Evolutionary conservation across 192 early-diverging fungal genomes (phyloP).

Genomic region (Backusella australiensis): DNA sequence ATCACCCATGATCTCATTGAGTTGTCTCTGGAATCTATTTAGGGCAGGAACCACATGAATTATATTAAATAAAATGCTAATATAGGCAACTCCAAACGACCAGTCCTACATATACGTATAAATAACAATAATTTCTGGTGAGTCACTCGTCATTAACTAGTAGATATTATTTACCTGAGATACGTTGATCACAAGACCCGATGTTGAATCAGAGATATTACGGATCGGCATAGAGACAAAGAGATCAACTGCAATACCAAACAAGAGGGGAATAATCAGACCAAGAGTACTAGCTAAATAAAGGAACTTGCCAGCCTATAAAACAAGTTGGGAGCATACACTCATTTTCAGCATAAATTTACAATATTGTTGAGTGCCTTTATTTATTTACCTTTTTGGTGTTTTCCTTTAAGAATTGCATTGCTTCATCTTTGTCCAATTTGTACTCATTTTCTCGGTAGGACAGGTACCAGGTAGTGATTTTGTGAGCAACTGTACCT

Average conservation of each 20-base stretch:
- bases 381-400: constrained; percentile 20
- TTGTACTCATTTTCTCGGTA: constrained; percentile 14
- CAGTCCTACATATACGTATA: constrained; percentile 54
- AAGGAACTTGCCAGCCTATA: constrained; percentile 34
- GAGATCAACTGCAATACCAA: constrained; percentile 71
- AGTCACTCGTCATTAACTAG: background rate
- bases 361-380: background rate
- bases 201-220: constrained; percentile 19
- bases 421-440: background rate
- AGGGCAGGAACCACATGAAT: constrained; percentile 45
- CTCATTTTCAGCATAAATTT: constrained; percentile 4
- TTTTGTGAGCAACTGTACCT: constrained; percentile 34
- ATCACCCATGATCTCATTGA: constrained; percentile 35
- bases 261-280: constrained; percentile 62
- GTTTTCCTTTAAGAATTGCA: constrained; percentile 13
- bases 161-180: constrained; percentile 34
- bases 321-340: background rate
- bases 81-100: constrained; percentile 68
- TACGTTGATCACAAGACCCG: constrained; percentile 21
- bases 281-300: constrained; percentile 58
- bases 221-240: constrained; percentile 67
- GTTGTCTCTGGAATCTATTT: constrained; percentile 36
- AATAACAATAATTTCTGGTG: background rate
- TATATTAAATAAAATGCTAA: constrained; percentile 58
- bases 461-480: constrained; percentile 9